Conservation (phyloP, 257 asterid genomes). For the Jacaranda copaia region DNA sequence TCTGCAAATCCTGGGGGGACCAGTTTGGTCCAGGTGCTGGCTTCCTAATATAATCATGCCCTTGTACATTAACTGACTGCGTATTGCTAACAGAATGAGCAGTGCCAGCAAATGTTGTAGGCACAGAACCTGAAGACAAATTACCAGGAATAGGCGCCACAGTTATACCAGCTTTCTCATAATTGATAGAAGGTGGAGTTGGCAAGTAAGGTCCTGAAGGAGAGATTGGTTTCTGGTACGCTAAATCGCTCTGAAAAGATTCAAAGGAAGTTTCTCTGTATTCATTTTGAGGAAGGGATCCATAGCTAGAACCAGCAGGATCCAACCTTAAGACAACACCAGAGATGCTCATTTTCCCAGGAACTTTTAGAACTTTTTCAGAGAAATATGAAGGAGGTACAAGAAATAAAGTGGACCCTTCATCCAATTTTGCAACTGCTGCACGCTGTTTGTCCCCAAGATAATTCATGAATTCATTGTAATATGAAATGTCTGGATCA, state of each 20-base stretch:
- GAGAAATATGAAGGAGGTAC: conserved; percentile 98
- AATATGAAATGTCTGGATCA: conserved; percentile 81
- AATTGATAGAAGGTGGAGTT: conserved; percentile 37
- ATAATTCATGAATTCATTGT: conserved; percentile 89
- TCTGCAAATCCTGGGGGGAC: conserved; percentile 56
- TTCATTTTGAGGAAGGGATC: conserved; percentile 53
- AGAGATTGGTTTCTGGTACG: conserved; percentile 54
- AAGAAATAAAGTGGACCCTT: conserved; percentile 78
- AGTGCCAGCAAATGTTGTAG: conserved; percentile 35
- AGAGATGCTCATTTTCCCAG: conserved; percentile 85
- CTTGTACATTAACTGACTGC: conserved; percentile 24
- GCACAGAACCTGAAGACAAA: conserved; percentile 39
- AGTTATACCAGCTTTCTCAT: conserved; percentile 42
- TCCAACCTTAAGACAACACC: conserved; percentile 84
- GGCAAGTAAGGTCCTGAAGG: conserved; percentile 63
- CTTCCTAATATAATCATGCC: conserved; percentile 54
- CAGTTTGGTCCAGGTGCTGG: conserved; percentile 50
- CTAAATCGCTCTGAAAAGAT: conserved; percentile 47
- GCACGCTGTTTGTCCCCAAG: conserved; percentile 91
- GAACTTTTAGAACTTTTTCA: conserved; percentile 87
- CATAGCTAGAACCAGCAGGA: conserved; percentile 56
- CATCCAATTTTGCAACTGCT: conserved; percentile 91
- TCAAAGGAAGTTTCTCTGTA: conserved; percentile 44
- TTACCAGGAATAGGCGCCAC: conserved; percentile 34
- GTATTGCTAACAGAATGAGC: conserved; percentile 36